A percentile compares a stretch with the other conserved stretches of the same genome.
Conservation (phyloP, 2,329 filamentous ascomycete genomes). For the Parascedosporium putredinis region DNA sequence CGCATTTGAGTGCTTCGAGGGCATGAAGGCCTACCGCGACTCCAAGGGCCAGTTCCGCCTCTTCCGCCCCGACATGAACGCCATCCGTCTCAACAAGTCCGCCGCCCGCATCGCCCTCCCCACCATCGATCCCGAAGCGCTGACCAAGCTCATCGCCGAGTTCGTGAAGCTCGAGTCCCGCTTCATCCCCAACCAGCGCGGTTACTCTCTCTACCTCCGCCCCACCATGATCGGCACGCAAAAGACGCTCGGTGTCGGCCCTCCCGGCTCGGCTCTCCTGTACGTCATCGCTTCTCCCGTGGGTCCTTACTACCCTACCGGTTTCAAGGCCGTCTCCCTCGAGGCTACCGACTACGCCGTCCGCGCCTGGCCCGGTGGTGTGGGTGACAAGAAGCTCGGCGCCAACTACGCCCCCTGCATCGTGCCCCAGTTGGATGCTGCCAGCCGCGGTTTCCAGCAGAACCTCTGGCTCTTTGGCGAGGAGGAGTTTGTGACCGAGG, state of each 20-base stretch:
- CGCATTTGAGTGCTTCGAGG: conserved; percentile 95
- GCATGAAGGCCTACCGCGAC: conserved; percentile 99
- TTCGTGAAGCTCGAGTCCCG: conserved; percentile 73
- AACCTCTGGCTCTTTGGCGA: conserved; percentile 97
- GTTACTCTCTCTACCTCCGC: conserved; percentile 91
- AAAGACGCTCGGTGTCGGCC: conserved; percentile 80
- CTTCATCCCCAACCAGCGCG: conserved; percentile 78
- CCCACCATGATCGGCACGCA: conserved; percentile 98
- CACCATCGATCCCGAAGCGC: conserved; percentile 61
- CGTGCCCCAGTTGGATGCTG: conserved; percentile 87
- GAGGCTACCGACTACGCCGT: conserved; percentile 96
- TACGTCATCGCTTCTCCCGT: conserved; percentile 95
- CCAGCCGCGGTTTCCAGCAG: conserved; percentile 88
- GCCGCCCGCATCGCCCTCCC: conserved; percentile 85
- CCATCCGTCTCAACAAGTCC: conserved; percentile 88
- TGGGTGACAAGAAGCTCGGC: conserved; percentile 95
- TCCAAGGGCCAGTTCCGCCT: conserved; percentile 66
- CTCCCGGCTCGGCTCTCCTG: conserved; percentile 84
- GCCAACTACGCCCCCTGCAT: conserved; percentile 99
- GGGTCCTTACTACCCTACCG: conserved; percentile 94
- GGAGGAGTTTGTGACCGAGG: conserved; percentile 92
- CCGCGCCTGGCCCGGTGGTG: conserved; percentile 93
- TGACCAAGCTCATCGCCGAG: conserved; percentile 73
- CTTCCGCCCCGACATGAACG: conserved; percentile 94
- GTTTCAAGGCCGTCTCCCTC: conserved; percentile 92